Base-by-base conservation (phyloP, 164 flowering plant genomes). In the Berberis thunbergii region DNA sequence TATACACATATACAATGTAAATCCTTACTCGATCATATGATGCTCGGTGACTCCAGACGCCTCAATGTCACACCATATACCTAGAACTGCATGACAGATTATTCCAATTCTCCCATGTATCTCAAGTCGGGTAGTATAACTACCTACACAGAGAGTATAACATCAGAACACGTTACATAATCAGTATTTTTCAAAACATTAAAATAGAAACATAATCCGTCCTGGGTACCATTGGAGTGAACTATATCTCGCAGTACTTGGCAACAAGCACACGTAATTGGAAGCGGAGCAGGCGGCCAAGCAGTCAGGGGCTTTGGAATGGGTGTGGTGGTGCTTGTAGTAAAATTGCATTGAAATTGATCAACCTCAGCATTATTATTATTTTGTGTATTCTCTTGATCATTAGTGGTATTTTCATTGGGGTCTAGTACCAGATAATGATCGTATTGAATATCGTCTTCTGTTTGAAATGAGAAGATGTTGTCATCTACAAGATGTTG, bases 21-120 rank as follows among this genome's bases (percentile, higher is more conserved):
- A 26, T 26, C 54, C 86, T 70, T 66, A 83, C 90, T 83, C 79
- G 12, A 78, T 54, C 79, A 78, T 77, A 41, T 68, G 73, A 57
- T 67, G 67, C 12, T 68, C 69, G 0, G 2, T 38, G 0, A 69
- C 46, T 41, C 69, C 43, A 57, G 38, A 10, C 10, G 4, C 68
- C 57, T 48, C n/a, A 2, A 3, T 44, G 54, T 40, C 26, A 4
- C 4, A 11, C 43, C 10, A 67, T n/a, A 46, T 64, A 54, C 71
- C 75, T 6, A 73, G 73, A 70, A 82, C 63, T 1, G 81, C 88
- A 59, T 86, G 91, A 50, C 73, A 72, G 64, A 86, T 68, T 50
- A 75, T 45, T 1, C 86, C 87, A 10, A 79, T 57, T 65, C 75
- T 75, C 48, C 90, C 90, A 71, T 83, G 84, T 53, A 85, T 69